Base-by-base conservation (phyloP, 495 filamentous ascomycete genomes). In the Podospora pseudopauciseta region DNA sequence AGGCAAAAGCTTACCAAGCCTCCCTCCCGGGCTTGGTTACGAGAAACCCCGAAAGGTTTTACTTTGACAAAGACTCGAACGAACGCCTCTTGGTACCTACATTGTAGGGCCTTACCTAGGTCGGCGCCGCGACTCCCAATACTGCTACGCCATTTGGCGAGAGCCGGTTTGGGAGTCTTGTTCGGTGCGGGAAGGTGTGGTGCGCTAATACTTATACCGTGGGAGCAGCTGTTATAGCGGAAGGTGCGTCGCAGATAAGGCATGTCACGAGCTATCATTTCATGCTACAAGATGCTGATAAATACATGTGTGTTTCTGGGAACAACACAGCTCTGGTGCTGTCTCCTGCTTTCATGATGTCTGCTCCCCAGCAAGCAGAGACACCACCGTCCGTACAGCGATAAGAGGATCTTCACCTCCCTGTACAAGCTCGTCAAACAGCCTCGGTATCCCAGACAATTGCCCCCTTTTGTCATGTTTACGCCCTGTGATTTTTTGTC, bases 381-480 rank as follows among this genome's bases (percentile, higher is more conserved):
- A 82, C 9, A 86, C 83, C 19, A 88, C 77, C 2, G 78, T 82
- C 73, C 80, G 79, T 18, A 86, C 79, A 15, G 86, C 86, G 65
- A 68, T 76, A 61, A 86, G 76, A 16, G 85, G 83, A 23, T 85
- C 82, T 68, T 78, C 78, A 5, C 78, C 77, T 5, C 81, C 84
- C 34, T 78, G 75, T 0, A 87, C 74, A 11, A 89, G 69, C 63
- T 80, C 77, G 58, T 84, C 77, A 69, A 89, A 89, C 44, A 84
- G 77, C 15, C 74, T 74, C 3, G 86, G 79, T 13, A 89, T 81
- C 57, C 81, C 83, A 0, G 77, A 74, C 11, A 89, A 67, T 65
- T 74, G 79, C 16, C 79, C 77, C 15, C 81, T 74, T 15, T 78
- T 75, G 64, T 89, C 87, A 67, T 68, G 75, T 61, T 82, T 75